A percentile compares a stretch with the other conserved stretches of the same genome.
These are phyloP conservation scores for Phyllosticta ampelicida DNA, from an alignment of 2,329 filamentous ascomycete species.

Conservation along the genomic window DNA sequence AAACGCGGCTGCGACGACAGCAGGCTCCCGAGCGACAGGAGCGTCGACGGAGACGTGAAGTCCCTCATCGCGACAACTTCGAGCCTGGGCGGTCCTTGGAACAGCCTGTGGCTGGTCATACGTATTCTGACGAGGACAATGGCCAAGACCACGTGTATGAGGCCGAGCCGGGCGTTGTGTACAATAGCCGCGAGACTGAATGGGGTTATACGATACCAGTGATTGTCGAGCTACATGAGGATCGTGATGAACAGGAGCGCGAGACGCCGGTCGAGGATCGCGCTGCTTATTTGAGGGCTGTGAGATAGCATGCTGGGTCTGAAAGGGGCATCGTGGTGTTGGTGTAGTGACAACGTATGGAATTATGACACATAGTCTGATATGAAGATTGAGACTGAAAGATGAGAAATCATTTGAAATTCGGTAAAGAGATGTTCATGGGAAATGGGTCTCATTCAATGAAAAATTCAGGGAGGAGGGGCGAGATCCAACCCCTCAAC, in stretches of 20 bases:
- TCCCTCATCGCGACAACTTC: background rate
- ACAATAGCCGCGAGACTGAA: background rate
- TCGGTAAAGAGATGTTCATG: background rate
- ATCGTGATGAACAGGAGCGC: background rate
- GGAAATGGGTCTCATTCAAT: too few relatives aligned
- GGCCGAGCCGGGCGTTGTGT: background rate
- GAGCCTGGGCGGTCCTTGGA: background rate
- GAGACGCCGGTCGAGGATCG: background rate
- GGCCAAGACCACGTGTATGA: background rate
- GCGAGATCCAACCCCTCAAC: conserved; percentile 50
- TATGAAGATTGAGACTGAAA: background rate
- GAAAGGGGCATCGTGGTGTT: background rate
- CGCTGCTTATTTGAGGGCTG: background rate
- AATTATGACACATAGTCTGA: background rate
- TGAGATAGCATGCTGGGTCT: background rate
- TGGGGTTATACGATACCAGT: background rate
- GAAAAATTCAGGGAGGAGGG: conserved; percentile 37
- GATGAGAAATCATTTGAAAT: background rate
- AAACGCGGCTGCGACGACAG: background rate
- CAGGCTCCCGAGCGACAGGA: background rate
- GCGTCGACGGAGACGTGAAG: background rate
- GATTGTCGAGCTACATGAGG: background rate
- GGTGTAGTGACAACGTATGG: background rate
- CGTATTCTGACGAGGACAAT: background rate
- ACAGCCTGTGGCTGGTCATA: background rate